Base-by-base conservation (phyloP, 108 stramenopile genomes). In the Stephanodiscus triporus region DNA sequence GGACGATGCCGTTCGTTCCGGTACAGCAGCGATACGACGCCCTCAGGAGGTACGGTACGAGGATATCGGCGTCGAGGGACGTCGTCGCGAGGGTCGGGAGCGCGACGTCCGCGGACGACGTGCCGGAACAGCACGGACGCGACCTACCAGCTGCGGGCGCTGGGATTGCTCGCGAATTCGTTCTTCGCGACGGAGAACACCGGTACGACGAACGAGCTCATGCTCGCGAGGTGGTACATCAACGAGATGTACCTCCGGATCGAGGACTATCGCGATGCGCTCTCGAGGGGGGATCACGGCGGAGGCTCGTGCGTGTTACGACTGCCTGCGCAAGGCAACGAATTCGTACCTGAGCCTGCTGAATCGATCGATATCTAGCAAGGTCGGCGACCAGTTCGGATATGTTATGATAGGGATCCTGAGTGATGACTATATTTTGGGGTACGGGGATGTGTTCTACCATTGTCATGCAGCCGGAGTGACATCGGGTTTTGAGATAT, bases 171-270 rank as follows among this genome's bases (percentile, higher is more conserved):
- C 69, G 93, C 93, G 17, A 91, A 94, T 53, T 68, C 77, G 17
- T 87, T 94, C 42, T 59, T 91, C 47, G 93, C 89, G 4, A 81
- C 85, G 14, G 92, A 93, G 64, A 93, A 91, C 66, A 88, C 87
- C 19, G 89, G 89, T 9, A 84, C 87, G 10, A 88, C 90, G 19
- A 93, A 93, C 72, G 92, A 91, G 67, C 64, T 93, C 17, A 82
- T 93, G 59, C 42, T 93, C 9, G 88, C 88, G 26, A 68, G 92
- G 9, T 93, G 90, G 88, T 93, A 93, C 62, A 85, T 93, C 36
- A 93, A 93, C 70, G 92, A 93, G 65, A 76, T 89, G 16, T 83
- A 77, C 47, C 50, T 93, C 42, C 65, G 83, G 34, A 79, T 93
- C 66, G 84, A 76, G 37, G 92, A 93, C 74, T 72, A 86, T 38